Percentiles rank a stretch among this genome's conserved stretches.
phyloP scores from a whole-genome alignment of 192 early-diverging fungal genomes.

The Anaeromyces robustus region DNA sequence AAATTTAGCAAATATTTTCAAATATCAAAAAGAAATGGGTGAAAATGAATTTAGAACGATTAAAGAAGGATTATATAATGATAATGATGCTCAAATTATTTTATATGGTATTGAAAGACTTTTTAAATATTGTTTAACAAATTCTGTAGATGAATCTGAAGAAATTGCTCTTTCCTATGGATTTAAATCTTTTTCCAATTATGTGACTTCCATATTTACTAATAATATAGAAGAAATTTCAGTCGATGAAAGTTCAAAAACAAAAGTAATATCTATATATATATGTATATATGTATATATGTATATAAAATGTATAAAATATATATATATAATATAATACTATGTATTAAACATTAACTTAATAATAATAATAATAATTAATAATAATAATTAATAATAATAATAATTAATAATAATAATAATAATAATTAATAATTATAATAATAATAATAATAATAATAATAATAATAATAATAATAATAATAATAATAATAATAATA shows the following conservation, averaged over 20 bases:
- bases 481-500: too few relatives aligned
- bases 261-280: background rate
- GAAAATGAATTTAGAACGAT: background rate
- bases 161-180: background rate
- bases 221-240: background rate
- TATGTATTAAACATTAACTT: too few relatives aligned
- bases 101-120: slow-evolving; percentile 39
- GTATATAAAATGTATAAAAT: too few relatives aligned
- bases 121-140: slow-evolving; percentile 28
- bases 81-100: slow-evolving; percentile 29
- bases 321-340: too few relatives aligned
- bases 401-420: too few relatives aligned
- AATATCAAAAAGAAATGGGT: background rate
- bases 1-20: background rate
- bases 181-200: background rate
- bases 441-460: too few relatives aligned
- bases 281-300: too few relatives aligned
- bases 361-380: too few relatives aligned
- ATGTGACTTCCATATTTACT: background rate
- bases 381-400: too few relatives aligned
- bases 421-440: too few relatives aligned
- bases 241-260: background rate
- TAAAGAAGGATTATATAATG: slow-evolving; percentile 6
- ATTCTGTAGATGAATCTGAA: slow-evolving; percentile 4
- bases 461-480: too few relatives aligned